These are phyloP conservation scores for Skeletonema potamos DNA, from an alignment of 108 stramenopile genomes.

Conservation along the genomic window DNA sequence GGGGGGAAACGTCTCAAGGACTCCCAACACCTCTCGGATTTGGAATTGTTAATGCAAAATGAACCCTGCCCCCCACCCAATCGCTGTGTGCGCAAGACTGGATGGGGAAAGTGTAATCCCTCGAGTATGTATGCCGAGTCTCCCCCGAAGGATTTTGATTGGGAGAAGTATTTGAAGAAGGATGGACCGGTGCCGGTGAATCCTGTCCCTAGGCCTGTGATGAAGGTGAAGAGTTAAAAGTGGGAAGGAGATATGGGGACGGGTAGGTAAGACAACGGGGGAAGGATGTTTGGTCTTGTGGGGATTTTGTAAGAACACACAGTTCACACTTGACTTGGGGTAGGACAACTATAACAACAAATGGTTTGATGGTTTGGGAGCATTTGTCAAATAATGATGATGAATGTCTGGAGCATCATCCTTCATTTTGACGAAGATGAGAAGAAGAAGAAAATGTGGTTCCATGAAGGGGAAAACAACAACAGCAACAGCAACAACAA, in stretches of 20 bases:
- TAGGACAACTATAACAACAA: too few relatives aligned
- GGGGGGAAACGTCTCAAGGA: constrained; percentile 80
- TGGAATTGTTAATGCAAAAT: constrained; percentile 38
- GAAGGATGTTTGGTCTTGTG: background rate
- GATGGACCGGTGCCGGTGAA: background rate
- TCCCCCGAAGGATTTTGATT: constrained; percentile 42
- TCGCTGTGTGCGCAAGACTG: constrained; percentile 41
- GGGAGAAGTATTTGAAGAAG: constrained; percentile 13
- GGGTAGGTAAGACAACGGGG: background rate
- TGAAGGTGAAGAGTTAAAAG: background rate
- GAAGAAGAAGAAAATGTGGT: background rate
- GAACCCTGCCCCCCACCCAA: constrained; percentile 44
- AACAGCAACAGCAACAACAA: too few relatives aligned
- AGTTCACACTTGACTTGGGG: too few relatives aligned
- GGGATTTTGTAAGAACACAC: too few relatives aligned
- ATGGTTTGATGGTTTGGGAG: too few relatives aligned
- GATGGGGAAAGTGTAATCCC: constrained; percentile 45
- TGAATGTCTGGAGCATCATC: background rate
- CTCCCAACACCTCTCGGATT: constrained; percentile 49
- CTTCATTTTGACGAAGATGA: background rate
- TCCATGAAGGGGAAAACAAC: background rate
- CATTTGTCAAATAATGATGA: background rate
- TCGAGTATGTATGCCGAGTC: constrained; percentile 29
- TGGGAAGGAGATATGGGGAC: too few relatives aligned
- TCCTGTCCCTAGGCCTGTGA: background rate